Evolutionary conservation across 345 rosid genomes (phyloP).

Genomic region (Geranium rotundifolium): DNA sequence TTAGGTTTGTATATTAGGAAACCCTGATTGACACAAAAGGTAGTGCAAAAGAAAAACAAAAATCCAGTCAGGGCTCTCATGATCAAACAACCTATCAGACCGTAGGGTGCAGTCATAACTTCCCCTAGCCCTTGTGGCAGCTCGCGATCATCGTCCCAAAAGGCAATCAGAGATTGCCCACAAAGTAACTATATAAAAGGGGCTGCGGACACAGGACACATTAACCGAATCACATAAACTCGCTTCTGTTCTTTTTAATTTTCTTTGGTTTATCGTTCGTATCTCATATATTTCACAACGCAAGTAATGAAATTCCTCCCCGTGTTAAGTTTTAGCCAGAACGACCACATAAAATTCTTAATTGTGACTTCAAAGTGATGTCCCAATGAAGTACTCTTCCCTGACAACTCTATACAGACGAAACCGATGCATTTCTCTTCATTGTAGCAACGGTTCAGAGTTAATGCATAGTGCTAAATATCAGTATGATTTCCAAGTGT

Average conservation of each 20-base stretch:
- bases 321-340: conserved; percentile 4
- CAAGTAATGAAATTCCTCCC: no score
- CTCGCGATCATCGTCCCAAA: background rate
- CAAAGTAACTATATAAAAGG: no score
- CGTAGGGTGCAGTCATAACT: background rate
- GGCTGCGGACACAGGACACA: no score
- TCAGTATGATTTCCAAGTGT: background rate
- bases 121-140: background rate
- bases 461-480: background rate
- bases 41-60: background rate
- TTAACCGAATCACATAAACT: no score
- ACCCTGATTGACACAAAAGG: no score
- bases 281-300: no score
- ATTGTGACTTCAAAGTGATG: background rate
- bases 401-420: conserved; percentile 22
- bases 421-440: background rate
- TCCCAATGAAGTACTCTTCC: conserved; percentile 21
- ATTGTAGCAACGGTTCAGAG: no score
- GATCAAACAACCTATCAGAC: background rate
- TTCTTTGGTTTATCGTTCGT: no score
- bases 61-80: background rate
- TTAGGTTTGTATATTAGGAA: no score
- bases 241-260: no score
- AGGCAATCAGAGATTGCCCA: no score
- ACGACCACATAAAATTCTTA: background rate